Conservation (phyloP, 2,329 filamentous ascomycete species). For the Penicillium sp. region DNA sequence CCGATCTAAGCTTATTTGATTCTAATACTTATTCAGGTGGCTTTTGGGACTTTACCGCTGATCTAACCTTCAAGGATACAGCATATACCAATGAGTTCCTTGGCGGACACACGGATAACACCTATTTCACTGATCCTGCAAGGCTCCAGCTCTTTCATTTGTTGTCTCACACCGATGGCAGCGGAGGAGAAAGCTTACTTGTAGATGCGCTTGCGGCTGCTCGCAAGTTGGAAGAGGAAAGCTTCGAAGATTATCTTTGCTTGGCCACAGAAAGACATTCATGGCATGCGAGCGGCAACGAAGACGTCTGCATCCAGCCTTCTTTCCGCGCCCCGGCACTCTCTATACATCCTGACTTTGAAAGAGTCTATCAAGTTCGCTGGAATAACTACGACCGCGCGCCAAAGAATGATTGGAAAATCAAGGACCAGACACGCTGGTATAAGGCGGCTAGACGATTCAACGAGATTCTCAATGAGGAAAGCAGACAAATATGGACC, state of each 20-base stretch:
- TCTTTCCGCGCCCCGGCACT: slow-evolving; percentile 71
- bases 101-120: slow-evolving; percentile 87
- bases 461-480: slow-evolving; percentile 65
- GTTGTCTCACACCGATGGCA: slow-evolving; percentile 67
- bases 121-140: slow-evolving; percentile 91
- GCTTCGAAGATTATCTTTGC: slow-evolving; percentile 56
- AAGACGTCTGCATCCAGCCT: slow-evolving; percentile 77
- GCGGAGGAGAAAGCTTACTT: slow-evolving; percentile 75
- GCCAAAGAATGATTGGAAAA: slow-evolving; percentile 58
- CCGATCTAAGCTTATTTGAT: neutral
- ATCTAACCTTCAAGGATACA: slow-evolving; percentile 83
- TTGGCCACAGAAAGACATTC: slow-evolving; percentile 62
- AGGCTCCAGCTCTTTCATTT: slow-evolving; percentile 92
- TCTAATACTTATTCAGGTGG: slow-evolving; percentile 44
- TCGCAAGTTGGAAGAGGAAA: slow-evolving; percentile 54
- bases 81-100: slow-evolving; percentile 87
- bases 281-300: slow-evolving; percentile 84
- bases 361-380: slow-evolving; percentile 63
- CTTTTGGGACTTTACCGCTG: slow-evolving; percentile 85
- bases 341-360: slow-evolving; percentile 52
- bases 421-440: slow-evolving; percentile 61
- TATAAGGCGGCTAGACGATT: slow-evolving; percentile 78
- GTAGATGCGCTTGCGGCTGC: slow-evolving; percentile 85
- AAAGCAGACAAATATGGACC: slow-evolving; percentile 72
- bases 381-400: slow-evolving; percentile 95